A percentile compares a stretch with the other conserved stretches of the same genome.
phyloP scores from a whole-genome alignment of 352 stramenopile genomes.

The Globisporangium lucens region DNA sequence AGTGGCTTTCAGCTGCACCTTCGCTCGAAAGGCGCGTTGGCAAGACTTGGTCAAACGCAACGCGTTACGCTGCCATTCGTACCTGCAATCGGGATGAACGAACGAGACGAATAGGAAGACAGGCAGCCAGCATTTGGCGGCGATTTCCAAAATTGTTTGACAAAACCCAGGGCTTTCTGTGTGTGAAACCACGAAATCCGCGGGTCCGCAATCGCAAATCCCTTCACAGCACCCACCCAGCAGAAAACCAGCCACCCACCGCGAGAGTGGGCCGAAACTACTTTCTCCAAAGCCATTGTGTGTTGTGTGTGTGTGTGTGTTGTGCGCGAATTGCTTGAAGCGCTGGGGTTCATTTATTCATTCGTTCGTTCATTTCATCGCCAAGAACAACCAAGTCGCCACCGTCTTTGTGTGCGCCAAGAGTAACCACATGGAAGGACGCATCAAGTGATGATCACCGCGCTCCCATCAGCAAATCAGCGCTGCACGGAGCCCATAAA shows the following conservation, averaged over 20 bases:
- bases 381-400: background rate
- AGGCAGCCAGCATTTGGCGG: background rate
- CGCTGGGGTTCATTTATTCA: too few relatives aligned
- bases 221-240: background rate
- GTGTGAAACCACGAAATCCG: background rate
- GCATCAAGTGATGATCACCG: conserved; percentile 2
- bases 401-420: background rate
- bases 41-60: background rate
- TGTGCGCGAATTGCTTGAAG: background rate
- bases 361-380: background rate
- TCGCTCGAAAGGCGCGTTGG: background rate
- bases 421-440: background rate
- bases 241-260: background rate
- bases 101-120: background rate
- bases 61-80: background rate
- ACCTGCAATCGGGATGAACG: background rate
- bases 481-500: conserved; percentile 3
- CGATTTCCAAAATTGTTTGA: background rate
- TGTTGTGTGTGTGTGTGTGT: background rate
- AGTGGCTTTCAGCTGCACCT: background rate
- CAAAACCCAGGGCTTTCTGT: background rate
- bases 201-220: too few relatives aligned
- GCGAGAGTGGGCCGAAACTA: background rate
- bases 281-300: background rate
- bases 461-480: conserved; percentile 3